Evolutionary conservation across 495 filamentous ascomycete genomes (phyloP).

Genomic region (Halenospora varia): DNA sequence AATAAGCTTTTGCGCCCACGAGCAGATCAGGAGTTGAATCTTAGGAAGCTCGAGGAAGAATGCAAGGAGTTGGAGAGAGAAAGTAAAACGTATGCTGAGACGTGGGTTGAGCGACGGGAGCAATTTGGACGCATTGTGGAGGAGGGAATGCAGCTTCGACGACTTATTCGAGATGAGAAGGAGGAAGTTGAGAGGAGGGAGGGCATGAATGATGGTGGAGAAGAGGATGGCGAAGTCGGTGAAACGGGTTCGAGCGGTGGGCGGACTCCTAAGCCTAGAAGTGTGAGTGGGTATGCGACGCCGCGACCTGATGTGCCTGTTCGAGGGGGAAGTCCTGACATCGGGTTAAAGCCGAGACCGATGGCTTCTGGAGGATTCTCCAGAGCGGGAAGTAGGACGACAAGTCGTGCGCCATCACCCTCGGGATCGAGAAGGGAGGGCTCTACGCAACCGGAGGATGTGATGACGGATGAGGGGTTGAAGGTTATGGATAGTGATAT

Average conservation of each 20-base stretch:
- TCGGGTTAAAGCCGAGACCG: slow-evolving; percentile 20
- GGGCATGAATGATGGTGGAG: slow-evolving; percentile 80
- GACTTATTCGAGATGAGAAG: slow-evolving; percentile 91
- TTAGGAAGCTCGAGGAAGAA: slow-evolving; percentile 79
- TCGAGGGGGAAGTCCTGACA: slow-evolving; percentile 10
- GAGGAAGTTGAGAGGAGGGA: slow-evolving; percentile 73
- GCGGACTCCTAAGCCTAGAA: slow-evolving; percentile 44
- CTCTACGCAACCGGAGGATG: slow-evolving; percentile 56
- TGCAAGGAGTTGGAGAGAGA: slow-evolving; percentile 84
- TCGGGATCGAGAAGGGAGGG: slow-evolving; percentile 36
- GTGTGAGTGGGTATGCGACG: slow-evolving; percentile 55
- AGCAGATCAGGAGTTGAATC: slow-evolving; percentile 73
- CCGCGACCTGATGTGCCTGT: slow-evolving; percentile 51
- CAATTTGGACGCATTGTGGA: slow-evolving; percentile 91
- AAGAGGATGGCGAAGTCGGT: slow-evolving; percentile 58
- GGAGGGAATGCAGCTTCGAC: slow-evolving; percentile 79
- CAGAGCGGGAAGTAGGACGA: slow-evolving; percentile 22
- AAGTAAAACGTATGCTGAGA: slow-evolving; percentile 72
- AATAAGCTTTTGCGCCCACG: slow-evolving; percentile 75
- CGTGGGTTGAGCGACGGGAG: slow-evolving; percentile 80
- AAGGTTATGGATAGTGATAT: slow-evolving; percentile 10
- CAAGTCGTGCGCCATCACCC: slow-evolving; percentile 25
- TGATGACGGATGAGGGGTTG: slow-evolving; percentile 24
- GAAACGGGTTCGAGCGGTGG: slow-evolving; percentile 37
- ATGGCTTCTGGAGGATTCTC: slow-evolving; percentile 12